Evolutionary conservation across 805 yeast genomes (phyloP).

Genomic region (Zygotorulaspora danielsina): DNA sequence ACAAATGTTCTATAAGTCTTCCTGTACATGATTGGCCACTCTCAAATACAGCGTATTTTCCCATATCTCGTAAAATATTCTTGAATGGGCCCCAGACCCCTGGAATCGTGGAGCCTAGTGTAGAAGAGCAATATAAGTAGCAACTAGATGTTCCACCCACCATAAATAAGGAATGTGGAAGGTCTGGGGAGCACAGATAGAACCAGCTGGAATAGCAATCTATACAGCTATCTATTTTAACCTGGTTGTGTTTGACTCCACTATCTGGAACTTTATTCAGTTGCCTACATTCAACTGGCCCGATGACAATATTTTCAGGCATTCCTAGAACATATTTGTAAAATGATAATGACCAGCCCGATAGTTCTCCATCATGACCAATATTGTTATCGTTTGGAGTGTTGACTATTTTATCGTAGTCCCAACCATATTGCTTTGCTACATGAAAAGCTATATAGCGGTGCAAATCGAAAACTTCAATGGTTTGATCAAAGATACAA

Average conservation of each 20-base stretch:
- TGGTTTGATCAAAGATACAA: conserved; percentile 10
- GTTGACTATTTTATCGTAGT: conserved; percentile 1
- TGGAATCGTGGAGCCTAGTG: conserved; percentile 19
- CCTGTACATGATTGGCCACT: conserved; percentile 62
- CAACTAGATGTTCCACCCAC: conserved; percentile 65
- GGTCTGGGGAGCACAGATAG: conserved; percentile 32
- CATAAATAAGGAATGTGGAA: conserved; percentile 39
- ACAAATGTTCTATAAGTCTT: conserved; percentile 45
- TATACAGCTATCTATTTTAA: conserved; percentile 47
- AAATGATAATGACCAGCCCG: conserved; percentile 45
- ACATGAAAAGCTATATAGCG: conserved; percentile 39
- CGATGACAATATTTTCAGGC: conserved; percentile 27
- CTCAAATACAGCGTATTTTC: conserved; percentile 39
- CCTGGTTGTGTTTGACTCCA: not conserved
- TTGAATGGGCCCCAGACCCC: conserved; percentile 64
- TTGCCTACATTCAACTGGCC: conserved; percentile 8
- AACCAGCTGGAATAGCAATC: conserved; percentile 59
- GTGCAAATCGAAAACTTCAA: conserved; percentile 49
- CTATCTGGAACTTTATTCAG: conserved; percentile 19
- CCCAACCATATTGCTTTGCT: conserved; percentile 20
- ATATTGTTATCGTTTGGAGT: conserved; percentile 22
- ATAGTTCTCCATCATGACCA: conserved; percentile 55
- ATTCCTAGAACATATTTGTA: conserved; percentile 22
- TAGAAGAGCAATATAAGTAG: conserved; percentile 37
- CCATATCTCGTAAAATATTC: conserved; percentile 31